Base-by-base conservation (phyloP, 192 early-diverging fungal species). In the Chytriomyces sp. region DNA sequence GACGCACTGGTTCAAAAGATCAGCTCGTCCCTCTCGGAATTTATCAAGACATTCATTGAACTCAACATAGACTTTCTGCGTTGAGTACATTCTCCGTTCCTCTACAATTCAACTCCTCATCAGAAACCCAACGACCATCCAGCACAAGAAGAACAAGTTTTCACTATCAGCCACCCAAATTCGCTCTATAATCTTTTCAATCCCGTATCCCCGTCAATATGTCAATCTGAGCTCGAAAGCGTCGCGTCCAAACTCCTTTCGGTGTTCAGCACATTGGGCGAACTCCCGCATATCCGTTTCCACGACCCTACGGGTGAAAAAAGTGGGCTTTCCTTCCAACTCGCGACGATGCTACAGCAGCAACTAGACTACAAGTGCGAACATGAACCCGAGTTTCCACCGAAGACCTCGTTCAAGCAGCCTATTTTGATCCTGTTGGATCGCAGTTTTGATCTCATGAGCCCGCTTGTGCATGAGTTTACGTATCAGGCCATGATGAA, bases 401-500 rank as follows among this genome's bases (percentile, higher is more conserved):
- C 76, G 0, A 49, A 65, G 14, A 56, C 77, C 3, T 37, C 52
- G 6, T 76, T 80, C 75, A 70, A 79, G 40, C 92, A 84, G 31
- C 89, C 93, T 22, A 89, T 94, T 32, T 75, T 98, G 36, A 86
- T 99, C 38, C 88, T 99, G 73, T 75, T 93, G 30, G 98, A 99
- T 73, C 89, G 98, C 60, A 91, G 91, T 1, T 86, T 97, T 49
- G 98, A 99, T 78, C 85, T 92, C 52, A 88, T 90, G 64, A 87
- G 93, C 3, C 95, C 98, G 5, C 86, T 98, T 4, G 78, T 98
- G 38, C 96, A 99, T 81, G 98, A 99, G 78, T 98, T 99, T 68
- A 98, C 98, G 0, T 99, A 99, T 72, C 96, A 99, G 78, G 96
- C 98, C 2, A 98, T 98, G 96, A 88, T 93, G 58, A 89, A 95